These are phyloP conservation scores for Verbena officinalis DNA, from an alignment of 257 asterid genomes.

Conservation along the genomic window DNA sequence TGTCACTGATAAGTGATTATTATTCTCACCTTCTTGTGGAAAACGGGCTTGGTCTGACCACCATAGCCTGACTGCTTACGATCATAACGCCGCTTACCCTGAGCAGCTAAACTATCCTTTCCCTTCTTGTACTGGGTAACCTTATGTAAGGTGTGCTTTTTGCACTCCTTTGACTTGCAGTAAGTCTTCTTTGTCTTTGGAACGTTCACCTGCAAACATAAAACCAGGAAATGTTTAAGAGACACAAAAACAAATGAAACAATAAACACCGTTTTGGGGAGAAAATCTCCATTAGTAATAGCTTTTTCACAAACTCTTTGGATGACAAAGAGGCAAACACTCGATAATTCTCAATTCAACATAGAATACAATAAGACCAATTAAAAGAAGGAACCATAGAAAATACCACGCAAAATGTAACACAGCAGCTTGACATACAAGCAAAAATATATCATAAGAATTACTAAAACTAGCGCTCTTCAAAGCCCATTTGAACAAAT, in stretches of 20 bases:
- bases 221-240: not conserved
- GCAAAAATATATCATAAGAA: too few relatives aligned
- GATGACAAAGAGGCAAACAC: too few relatives aligned
- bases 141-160: slow-evolving; percentile 79
- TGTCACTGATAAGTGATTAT: not conserved
- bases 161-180: slow-evolving; percentile 85
- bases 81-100: slow-evolving; percentile 83
- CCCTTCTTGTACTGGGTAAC: slow-evolving; percentile 86
- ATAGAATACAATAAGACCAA: too few relatives aligned
- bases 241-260: not conserved
- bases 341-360: too few relatives aligned
- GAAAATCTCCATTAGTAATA: too few relatives aligned
- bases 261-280: too few relatives aligned
- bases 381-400: too few relatives aligned
- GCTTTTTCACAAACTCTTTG: too few relatives aligned
- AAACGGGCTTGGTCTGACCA: slow-evolving; percentile 86
- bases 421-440: too few relatives aligned
- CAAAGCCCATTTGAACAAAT: too few relatives aligned
- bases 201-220: slow-evolving; percentile 61
- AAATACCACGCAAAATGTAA: too few relatives aligned
- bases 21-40: slow-evolving; percentile 75
- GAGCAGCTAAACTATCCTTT: slow-evolving; percentile 70
- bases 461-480: not conserved
- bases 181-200: slow-evolving; percentile 81
- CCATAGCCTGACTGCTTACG: slow-evolving; percentile 90